Conservation (phyloP, 2,329 filamentous ascomycete species). For the Diplodia sapinea region DNA sequence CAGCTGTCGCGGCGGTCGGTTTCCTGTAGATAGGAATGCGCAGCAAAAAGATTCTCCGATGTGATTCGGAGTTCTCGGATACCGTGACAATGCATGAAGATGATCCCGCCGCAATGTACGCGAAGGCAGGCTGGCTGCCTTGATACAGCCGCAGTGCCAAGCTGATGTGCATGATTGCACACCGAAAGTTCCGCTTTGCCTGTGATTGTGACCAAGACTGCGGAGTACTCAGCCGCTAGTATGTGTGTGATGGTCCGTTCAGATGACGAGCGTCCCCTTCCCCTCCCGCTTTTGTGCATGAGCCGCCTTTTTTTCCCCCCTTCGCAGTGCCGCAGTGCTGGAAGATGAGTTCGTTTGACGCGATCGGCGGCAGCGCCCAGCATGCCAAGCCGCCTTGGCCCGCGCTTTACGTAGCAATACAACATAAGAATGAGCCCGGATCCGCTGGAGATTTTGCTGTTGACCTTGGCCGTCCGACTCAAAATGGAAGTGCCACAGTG, state of each 20-base stretch:
- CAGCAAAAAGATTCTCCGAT: slow-evolving; percentile 5
- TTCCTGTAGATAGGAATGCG: slow-evolving; percentile 18
- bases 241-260: neutral
- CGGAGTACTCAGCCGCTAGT: too few relatives aligned
- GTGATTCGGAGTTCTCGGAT: neutral
- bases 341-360: neutral
- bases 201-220: neutral
- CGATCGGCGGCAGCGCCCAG: neutral
- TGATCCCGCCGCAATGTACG: neutral
- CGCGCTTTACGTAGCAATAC: neutral
- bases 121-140: neutral
- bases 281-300: neutral
- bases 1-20: neutral
- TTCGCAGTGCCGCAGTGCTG: neutral
- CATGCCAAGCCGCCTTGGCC: neutral
- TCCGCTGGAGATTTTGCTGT: neutral
- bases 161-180: neutral
- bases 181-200: neutral
- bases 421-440: neutral
- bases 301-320: neutral
- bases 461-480: neutral
- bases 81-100: neutral
- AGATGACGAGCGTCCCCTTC: neutral
- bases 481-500: neutral
- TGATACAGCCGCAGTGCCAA: slow-evolving; percentile 5